Evolutionary conservation across 352 stramenopile genomes (phyloP), one percentile per base, ranked within the genome.

Genomic region (Phytopythium montanum): DNA sequence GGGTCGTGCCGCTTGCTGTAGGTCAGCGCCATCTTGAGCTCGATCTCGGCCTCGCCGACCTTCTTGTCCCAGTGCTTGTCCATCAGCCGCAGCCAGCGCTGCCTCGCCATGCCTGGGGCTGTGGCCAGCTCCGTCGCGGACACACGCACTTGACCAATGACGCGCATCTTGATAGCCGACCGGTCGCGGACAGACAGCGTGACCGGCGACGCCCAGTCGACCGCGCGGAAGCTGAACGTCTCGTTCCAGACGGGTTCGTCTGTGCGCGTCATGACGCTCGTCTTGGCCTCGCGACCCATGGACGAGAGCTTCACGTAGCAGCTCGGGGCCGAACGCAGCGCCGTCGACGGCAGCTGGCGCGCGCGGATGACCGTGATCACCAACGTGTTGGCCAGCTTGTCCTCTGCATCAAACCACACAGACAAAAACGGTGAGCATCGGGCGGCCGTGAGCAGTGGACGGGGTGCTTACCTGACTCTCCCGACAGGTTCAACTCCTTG

Each of bases 281-380:
- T 91, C 75, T 90, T 91, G 66, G 72, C 72, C 66, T 90, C 83
- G 10, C 72, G 61, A 0, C 81, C 81, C 0, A 89, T 58, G 0
- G 81, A 91, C 5, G 78, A 62, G 18, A 93, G 68, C 62, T 90
- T 91, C 46, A 89, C 82, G 55, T 93, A 91, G 56, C 73, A 85
- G 54, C 77, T 91, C 16, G 88, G 60, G 0, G 79, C 88, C 16
- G 66, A 66, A n/a, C 79, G 77, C n/a, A 91, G 60, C 4, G 75
- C 36, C 3, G 77, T 61, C 19, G 69, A 67, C 4, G 77, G 69
- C 0, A 93, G 58, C 14, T 83, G 64, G 12, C 67, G 79, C 28
- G 83, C 83, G 38, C 87, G 79, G n/a, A 91, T 52, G 12, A 93
- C 81, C 0, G 79, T 90, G 45, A 93, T 72, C 5, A 88, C 70